Evolutionary conservation across 2,329 filamentous ascomycete species (phyloP).

Genomic region (Mycosphaerella sp.): DNA sequence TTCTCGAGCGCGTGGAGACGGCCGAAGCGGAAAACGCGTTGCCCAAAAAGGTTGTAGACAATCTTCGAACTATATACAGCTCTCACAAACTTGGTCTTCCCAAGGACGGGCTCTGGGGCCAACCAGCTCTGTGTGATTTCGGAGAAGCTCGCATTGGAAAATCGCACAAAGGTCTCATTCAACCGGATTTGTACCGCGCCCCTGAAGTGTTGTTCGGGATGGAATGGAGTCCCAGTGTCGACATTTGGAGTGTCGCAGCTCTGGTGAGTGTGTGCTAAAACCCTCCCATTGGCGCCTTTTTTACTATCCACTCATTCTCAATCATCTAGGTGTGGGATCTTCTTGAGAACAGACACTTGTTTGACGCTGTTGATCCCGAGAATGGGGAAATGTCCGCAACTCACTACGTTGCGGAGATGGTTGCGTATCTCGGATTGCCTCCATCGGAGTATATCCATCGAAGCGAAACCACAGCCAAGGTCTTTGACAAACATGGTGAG

Average conservation of each 20-base stretch:
- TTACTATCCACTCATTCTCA: background rate
- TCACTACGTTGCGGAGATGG: constrained; percentile 28
- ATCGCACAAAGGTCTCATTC: background rate
- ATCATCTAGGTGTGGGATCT: constrained; percentile 32
- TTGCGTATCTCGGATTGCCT: constrained; percentile 25
- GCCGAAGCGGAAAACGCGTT: background rate
- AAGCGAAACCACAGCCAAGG: background rate
- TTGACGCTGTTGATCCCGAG: constrained; percentile 23
- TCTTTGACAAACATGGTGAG: background rate
- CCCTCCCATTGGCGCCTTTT: too few species aligned
- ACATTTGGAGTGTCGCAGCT: constrained; percentile 10
- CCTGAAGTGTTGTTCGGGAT: constrained; percentile 10
- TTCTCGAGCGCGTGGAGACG: background rate
- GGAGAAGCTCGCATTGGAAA: constrained; percentile 6
- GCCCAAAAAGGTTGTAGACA: background rate
- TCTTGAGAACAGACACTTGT: constrained; percentile 32
- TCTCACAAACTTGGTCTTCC: constrained; percentile 17
- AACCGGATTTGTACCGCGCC: constrained; percentile 8
- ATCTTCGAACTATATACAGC: constrained; percentile 17
- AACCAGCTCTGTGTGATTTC: constrained; percentile 12
- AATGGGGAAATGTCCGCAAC: background rate
- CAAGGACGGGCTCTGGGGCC: constrained; percentile 2
- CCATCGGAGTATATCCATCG: constrained; percentile 15
- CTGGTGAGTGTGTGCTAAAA: background rate
- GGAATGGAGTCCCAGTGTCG: constrained; percentile 1